Percentiles rank a stretch among this genome's conserved stretches.
These are phyloP conservation scores for Penicillium pancosmium DNA, from an alignment of 495 filamentous ascomycete species.

Conservation along the genomic window DNA sequence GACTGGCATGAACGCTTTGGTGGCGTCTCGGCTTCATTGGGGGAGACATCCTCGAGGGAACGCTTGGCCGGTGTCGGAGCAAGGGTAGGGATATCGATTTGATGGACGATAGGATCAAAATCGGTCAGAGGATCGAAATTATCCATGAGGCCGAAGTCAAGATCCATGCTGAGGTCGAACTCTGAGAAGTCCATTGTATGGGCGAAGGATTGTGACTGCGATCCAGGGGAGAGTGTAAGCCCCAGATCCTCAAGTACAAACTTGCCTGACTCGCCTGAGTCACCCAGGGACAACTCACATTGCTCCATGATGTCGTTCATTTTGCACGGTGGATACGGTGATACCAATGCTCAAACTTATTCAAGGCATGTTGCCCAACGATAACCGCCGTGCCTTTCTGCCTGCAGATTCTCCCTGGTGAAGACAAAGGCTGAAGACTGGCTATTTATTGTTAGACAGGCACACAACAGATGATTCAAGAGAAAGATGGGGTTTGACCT, in stretches of 20 bases:
- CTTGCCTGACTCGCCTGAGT: background rate
- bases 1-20: background rate
- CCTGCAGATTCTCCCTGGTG: background rate
- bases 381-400: background rate
- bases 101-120: background rate
- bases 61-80: background rate
- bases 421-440: background rate
- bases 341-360: background rate
- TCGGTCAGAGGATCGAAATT: background rate
- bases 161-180: slow-evolving; percentile 6
- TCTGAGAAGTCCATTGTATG: slow-evolving; percentile 7
- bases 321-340: background rate
- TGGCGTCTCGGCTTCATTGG: background rate
- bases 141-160: slow-evolving; percentile 8
- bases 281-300: slow-evolving; percentile 13
- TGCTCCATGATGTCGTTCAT: slow-evolving; percentile 12
- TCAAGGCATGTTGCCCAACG: background rate
- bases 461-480: background rate
- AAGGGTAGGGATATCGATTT: background rate
- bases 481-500: background rate
- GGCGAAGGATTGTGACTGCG: slow-evolving; percentile 9
- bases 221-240: slow-evolving; percentile 22
- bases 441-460: background rate
- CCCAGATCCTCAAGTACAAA: slow-evolving; percentile 15
- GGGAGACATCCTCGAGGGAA: background rate